Evolutionary conservation across 306 rosid genomes (phyloP).

Genomic region (Chamaecrista fasciculata): DNA sequence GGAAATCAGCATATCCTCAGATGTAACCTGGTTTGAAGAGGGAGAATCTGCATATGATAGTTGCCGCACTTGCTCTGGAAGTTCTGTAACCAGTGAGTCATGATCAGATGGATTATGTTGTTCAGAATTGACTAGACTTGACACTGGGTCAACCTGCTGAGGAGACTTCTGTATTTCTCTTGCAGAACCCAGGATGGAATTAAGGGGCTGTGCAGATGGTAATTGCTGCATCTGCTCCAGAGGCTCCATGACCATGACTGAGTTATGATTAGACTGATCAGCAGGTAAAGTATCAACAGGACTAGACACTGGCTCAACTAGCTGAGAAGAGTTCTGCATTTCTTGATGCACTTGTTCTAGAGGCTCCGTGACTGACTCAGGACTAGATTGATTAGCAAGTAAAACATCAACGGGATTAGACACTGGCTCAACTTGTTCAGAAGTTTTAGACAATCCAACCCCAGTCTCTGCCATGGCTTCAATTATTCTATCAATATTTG

Average conservation of each 20-base stretch:
- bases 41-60: constrained; percentile 33
- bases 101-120: no score
- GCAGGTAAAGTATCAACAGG: background rate
- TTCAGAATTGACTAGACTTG: no score
- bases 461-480: constrained; percentile 28
- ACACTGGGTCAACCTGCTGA: constrained; percentile 17
- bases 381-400: no score
- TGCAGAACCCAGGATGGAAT: constrained; percentile 27
- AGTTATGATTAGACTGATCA: background rate
- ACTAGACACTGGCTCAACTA: background rate
- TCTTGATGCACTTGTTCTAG: no score
- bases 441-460: constrained; percentile 24
- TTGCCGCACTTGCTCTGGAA: constrained; percentile 34
- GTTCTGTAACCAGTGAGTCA: constrained; percentile 30
- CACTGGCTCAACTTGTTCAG: no score
- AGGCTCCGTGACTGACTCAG: no score
- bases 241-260: background rate
- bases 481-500: constrained; percentile 14
- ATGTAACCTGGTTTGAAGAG: constrained; percentile 13
- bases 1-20: constrained; percentile 7
- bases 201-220: constrained; percentile 23
- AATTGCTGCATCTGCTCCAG: constrained; percentile 11
- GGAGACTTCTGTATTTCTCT: constrained; percentile 30
- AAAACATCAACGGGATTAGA: no score
- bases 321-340: no score